These are phyloP conservation scores for Calycina herbarum DNA, from an alignment of 2,329 filamentous ascomycete genomes.

Conservation along the genomic window DNA sequence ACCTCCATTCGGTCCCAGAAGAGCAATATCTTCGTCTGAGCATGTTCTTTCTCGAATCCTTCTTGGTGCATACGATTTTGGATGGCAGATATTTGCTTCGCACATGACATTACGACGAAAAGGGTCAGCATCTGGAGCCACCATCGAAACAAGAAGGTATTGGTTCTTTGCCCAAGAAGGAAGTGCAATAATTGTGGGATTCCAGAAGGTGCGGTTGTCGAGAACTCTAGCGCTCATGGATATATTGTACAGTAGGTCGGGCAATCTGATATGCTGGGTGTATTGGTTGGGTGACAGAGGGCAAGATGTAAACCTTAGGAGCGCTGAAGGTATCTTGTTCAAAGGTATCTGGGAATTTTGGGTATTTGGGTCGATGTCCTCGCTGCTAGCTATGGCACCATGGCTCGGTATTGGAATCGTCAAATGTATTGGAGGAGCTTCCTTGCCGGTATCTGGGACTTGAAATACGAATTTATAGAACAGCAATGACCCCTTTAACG, in stretches of 20 bases:
- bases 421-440: neutral
- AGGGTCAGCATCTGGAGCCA: constrained; percentile 37
- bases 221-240: constrained; percentile 35
- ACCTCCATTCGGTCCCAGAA: constrained; percentile 38
- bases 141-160: constrained; percentile 41
- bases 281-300: constrained; percentile 33
- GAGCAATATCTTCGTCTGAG: constrained; percentile 35
- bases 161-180: constrained; percentile 41
- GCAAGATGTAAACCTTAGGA: constrained; percentile 23
- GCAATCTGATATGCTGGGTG: constrained; percentile 40
- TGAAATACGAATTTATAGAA: constrained; percentile 3
- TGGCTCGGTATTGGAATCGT: neutral
- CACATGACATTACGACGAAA: constrained; percentile 42
- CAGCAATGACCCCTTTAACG: neutral
- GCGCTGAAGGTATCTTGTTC: constrained; percentile 13
- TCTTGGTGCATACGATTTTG: constrained; percentile 18
- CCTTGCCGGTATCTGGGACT: neutral
- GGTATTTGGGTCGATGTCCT: neutral
- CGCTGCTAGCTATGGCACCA: neutral
- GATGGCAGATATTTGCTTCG: constrained; percentile 41
- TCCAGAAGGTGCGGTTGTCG: constrained; percentile 39
- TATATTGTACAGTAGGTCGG: constrained; percentile 39
- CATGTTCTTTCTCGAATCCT: constrained; percentile 33
- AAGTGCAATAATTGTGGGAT: constrained; percentile 42
- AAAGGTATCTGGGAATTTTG: neutral